Percentiles rank a stretch among this genome's conserved stretches.
phyloP scores from a whole-genome alignment of 2,329 filamentous ascomycete species.

The Pseudogymnoascus verrucosus region DNA sequence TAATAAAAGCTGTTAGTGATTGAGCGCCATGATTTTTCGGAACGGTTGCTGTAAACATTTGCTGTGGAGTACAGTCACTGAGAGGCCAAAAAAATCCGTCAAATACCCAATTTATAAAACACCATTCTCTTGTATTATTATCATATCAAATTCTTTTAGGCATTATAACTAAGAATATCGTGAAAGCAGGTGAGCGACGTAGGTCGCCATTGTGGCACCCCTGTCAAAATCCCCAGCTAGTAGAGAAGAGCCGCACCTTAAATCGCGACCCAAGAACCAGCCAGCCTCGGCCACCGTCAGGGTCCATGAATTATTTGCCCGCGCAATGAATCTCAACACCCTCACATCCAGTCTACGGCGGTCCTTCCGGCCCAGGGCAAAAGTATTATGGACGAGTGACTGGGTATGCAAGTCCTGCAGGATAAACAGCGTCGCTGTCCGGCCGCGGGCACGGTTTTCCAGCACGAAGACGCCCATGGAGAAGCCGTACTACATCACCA shows the following conservation, averaged over 20 bases:
- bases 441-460: slow-evolving; percentile 13
- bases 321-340: slow-evolving; percentile 18
- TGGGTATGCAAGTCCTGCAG: slow-evolving; percentile 23
- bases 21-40: too few species aligned
- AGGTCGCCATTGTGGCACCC: neutral
- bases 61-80: neutral
- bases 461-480: slow-evolving; percentile 21
- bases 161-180: neutral
- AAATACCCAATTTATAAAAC: neutral
- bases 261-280: neutral
- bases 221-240: neutral
- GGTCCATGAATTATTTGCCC: neutral
- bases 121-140: neutral
- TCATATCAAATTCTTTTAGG: neutral
- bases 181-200: neutral
- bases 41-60: neutral
- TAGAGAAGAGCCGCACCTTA: slow-evolving; percentile 1
- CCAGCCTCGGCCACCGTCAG: neutral
- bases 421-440: neutral
- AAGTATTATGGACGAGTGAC: slow-evolving; percentile 10
- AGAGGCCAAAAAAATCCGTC: neutral
- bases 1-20: neutral
- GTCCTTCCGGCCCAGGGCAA: slow-evolving; percentile 12
- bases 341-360: slow-evolving; percentile 16
- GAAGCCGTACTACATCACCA: slow-evolving; percentile 93